Percentiles rank a stretch among this genome's conserved stretches.
phyloP scores from a whole-genome alignment of 73 alveolate genomes.

The Paramecium caudatum region DNA sequence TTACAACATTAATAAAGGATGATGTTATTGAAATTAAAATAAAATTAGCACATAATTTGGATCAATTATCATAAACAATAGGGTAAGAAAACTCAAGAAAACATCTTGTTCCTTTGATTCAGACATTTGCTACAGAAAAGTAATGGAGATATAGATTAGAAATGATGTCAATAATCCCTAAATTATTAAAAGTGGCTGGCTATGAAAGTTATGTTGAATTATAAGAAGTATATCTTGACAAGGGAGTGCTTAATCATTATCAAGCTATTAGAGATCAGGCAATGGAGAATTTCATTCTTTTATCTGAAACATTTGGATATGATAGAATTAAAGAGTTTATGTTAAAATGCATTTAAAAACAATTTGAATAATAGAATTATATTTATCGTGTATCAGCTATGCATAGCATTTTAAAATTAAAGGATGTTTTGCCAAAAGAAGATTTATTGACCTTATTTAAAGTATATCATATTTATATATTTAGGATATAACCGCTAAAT shows the following conservation, averaged over 20 bases:
- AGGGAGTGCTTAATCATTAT: constrained; percentile 70
- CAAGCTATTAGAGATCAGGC: constrained; percentile 68
- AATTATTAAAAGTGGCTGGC: constrained; percentile 58
- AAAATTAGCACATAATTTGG: constrained; percentile 68
- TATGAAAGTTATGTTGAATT: constrained; percentile 60
- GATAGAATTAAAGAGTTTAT: constrained; percentile 47
- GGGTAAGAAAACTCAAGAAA: constrained; percentile 70
- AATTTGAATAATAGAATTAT: constrained; percentile 51
- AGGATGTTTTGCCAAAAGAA: constrained; percentile 29
- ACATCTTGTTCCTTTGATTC: constrained; percentile 66
- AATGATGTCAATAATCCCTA: constrained; percentile 71
- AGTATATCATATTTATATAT: neutral
- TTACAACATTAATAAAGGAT: constrained; percentile 62
- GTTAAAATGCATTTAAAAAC: constrained; percentile 1
- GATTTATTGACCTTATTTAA: constrained; percentile 60
- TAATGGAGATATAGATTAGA: constrained; percentile 77
- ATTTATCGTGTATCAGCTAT: constrained; percentile 72
- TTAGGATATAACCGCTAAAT: constrained; percentile 36
- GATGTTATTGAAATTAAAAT: constrained; percentile 72
- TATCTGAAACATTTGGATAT: constrained; percentile 64
- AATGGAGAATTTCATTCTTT: constrained; percentile 47
- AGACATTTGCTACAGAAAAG: constrained; percentile 61
- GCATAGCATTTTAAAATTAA: constrained; percentile 50
- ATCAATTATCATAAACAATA: constrained; percentile 35
- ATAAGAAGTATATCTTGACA: constrained; percentile 48